Base-by-base conservation (phyloP, 768 basidiomycete genomes). In the Mycena metata region DNA sequence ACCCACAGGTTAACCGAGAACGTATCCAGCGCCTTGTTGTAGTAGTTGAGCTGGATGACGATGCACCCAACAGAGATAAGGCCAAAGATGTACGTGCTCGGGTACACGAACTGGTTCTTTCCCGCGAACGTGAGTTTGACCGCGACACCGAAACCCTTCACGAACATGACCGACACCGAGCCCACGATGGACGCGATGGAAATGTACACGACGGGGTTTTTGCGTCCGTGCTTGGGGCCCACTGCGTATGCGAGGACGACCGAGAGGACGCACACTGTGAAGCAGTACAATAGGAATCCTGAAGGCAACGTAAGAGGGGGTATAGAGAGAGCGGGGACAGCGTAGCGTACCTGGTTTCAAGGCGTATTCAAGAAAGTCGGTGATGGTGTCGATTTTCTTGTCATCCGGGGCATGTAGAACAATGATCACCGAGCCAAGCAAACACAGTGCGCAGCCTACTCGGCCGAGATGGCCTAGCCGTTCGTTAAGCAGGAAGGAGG, bases 121-220 rank as follows among this genome's bases (percentile, higher is more conserved):
- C 97, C 96, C 15, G 88, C 86, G 65, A 98, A 82, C 0, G 96
- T 98, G 64, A 99, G 87, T 80, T 99, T 99, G 76, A 99, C 88
- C 2, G 98, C 97, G 51, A 98, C 91, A 52, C 98, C 98, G 74
- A 99, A 95, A 47, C 96, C 97, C 83, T 99, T 99, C 85, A 98
- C 93, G 50, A 95, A 93, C 98, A 99, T 99, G 80, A 99, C 90
- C 16, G 95, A 95, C 41, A 99, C 89, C 42, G 94, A 96, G 19
- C 98, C 98, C 42, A 96, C 96, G 64, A 98, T 80, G 9, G 97
- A 98, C 80, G 98, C 99, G 75, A 99, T 97, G 23, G 96, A 96
- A 69, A 99, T 88, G 81, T 98, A 99, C 39, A 39, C 92, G 71
- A 96, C 72, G 2, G 98, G 98, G 70, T 92, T 96, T 62, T 89